Base-by-base conservation (phyloP, 2,329 filamentous ascomycete species). In the Dryadomyces quercus-mongolicae region DNA sequence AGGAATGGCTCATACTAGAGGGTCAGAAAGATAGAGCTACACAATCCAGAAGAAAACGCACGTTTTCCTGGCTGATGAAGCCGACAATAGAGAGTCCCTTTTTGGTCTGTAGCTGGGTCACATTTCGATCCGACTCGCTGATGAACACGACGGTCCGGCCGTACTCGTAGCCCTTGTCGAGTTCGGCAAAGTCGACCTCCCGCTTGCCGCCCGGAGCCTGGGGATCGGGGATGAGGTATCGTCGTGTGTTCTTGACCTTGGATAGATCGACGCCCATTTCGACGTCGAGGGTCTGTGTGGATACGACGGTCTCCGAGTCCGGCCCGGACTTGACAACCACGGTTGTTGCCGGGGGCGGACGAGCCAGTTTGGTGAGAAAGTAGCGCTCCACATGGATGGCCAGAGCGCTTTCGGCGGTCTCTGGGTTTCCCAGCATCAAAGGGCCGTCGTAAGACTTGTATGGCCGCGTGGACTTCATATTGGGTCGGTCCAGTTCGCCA, bases 81-180 rank as follows among this genome's bases (percentile, higher is more conserved):
- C 93, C 93, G 52, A 98, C 73, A 45, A 98, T 85, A 3, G 89
- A 84, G 55, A 97, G 82, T 8, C 78, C 77, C 56, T 86, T 84
- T 10, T 72, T 68, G 0, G 89, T 93, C 62, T 94, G 85, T 38
- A 96, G 76, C 59, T 86, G 90, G n/a, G 89, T 95, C 55, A 96
- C 82, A 60, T 91, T 89, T 66, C 85, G 79, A 62, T 98, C 92
- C 0, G 86, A 86, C 61, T 91, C 84, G 60, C 82, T 88, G 60
- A 98, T 95, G 60, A 86, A 84, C 1, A 98, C 92, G 2, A 88
- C 89, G 0, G 92, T 96, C 55, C 90, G 80, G 48, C 93, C 93
- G 65, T 98, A 98, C 63, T 89, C 84, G 63, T 92, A 98, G 0
- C 93, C 93, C 66, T 90, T 95, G n/a, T 88, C 88, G 42, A 98